Percentiles rank a stretch among this genome's conserved stretches.
phyloP scores from a whole-genome alignment of 352 stramenopile genomes.

The Globisporangium recalcitrans region DNA sequence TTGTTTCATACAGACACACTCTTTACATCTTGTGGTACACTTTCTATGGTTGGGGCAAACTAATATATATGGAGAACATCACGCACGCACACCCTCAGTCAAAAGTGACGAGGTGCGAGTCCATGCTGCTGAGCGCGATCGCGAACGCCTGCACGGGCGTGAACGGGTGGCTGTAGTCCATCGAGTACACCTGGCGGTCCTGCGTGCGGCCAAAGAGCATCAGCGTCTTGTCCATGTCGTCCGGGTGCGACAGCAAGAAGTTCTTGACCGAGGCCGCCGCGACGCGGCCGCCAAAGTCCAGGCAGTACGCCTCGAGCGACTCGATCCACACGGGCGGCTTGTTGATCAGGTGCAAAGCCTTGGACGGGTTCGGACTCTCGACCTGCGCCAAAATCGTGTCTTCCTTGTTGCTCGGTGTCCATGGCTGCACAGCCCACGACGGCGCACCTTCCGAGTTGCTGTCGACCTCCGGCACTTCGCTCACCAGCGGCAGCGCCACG shows the following conservation, averaged over 20 bases:
- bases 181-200: constrained; percentile 85
- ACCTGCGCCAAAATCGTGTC: constrained; percentile 78
- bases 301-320: constrained; percentile 81
- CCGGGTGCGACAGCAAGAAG: constrained; percentile 75
- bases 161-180: constrained; percentile 85
- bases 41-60: constrained; percentile 6
- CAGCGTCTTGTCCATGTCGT: constrained; percentile 85
- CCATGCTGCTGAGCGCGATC: constrained; percentile 85
- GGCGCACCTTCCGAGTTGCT: constrained; percentile 33
- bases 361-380: constrained; percentile 53
- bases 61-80: constrained; percentile 4
- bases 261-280: constrained; percentile 87
- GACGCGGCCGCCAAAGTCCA: constrained; percentile 79
- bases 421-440: constrained; percentile 55
- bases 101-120: constrained; percentile 84
- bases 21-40: constrained; percentile 11
- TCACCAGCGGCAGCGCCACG: constrained; percentile 61
- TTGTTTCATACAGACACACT: constrained; percentile 39
- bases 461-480: constrained; percentile 36
- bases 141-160: constrained; percentile 82
- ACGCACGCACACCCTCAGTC: constrained; percentile 34
- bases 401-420: constrained; percentile 53
- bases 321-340: constrained; percentile 87
- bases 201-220: constrained; percentile 85
- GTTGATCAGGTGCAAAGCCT: constrained; percentile 76